Base-by-base conservation (phyloP, 768 basidiomycete species). In the Phlebiopsis gigantea region DNA sequence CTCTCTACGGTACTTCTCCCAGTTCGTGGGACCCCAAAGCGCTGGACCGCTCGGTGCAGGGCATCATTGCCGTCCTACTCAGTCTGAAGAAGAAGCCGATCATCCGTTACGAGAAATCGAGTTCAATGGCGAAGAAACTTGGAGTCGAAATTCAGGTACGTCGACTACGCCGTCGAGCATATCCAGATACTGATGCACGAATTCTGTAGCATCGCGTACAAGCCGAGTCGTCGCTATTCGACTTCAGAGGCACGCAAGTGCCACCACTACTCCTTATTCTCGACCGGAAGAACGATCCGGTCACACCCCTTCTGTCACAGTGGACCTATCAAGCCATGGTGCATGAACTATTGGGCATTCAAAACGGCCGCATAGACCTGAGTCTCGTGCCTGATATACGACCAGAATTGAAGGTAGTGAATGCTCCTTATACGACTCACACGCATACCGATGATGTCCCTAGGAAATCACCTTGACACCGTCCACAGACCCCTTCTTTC, bases 311-410 rank as follows among this genome's bases (percentile, higher is more conserved):
- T 34, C 78, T 98, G 28, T 93, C 93, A 2, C 97, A 98, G 71
- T 98, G 97, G 97, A 98, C 97, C 24, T 98, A 98, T 73, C 96
- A 98, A 69, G 97, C 96, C 1, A 98, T 98, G 95, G 97, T 98
- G 0, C 97, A 99, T 65, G 97, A 98, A 68, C 76, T 97, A 14
- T 73, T 98, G 6, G 88, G 90, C 1, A 97, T 99, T 46, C 86
- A 90, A 59, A 98, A 98, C 66, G 96, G 96, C 19, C 81, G 97
- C 57, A 94, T 98, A 3, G 85, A 92, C 66, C 71, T 96, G 45
- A 83, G 81, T 59, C 73, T 82, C 58, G 92, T 95, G 31, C 93
- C 93, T 14, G 94, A 92, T 62, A 88, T 94, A 44, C 74, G 80
- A 48, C 85, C 90, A 25, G 97, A 99, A 69, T 77, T 98, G 54